phyloP scores from a whole-genome alignment of 2,329 filamentous ascomycete genomes.

The Colletotrichum viniferum region DNA sequence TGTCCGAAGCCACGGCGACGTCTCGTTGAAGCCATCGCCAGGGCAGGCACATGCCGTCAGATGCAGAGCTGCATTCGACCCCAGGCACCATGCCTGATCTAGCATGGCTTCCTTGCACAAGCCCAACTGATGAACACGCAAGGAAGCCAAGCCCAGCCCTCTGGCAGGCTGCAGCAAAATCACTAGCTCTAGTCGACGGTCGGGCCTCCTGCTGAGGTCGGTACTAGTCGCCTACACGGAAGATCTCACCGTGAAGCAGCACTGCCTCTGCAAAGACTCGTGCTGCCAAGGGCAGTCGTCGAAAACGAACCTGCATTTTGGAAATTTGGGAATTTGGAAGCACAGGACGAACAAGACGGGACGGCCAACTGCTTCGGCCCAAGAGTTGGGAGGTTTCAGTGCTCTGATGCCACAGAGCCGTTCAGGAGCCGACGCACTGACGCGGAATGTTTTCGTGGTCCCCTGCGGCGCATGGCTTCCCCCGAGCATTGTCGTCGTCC shows the following conservation, averaged over 20 bases:
- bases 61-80: not conserved
- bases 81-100: not conserved
- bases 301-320: not conserved
- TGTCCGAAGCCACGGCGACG: not conserved
- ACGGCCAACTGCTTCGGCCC: not conserved
- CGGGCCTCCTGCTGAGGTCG: not conserved
- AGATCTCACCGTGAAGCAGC: slow-evolving; percentile 1
- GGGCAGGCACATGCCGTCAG: not conserved
- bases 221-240: not conserved
- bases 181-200: not conserved
- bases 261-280: not conserved
- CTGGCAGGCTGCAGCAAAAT: not conserved
- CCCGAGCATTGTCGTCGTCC: not conserved
- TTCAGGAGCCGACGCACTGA: not conserved
- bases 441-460: not conserved
- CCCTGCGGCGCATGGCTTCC: not conserved
- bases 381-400: not conserved
- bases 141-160: not conserved
- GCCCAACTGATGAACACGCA: not conserved
- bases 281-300: not conserved
- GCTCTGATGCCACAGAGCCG: not conserved
- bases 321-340: not conserved
- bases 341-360: not conserved
- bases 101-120: not conserved
- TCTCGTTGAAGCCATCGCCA: not conserved